Base-by-base conservation (phyloP, 2,329 filamentous ascomycete species). In the Fusarium xyrophilum region DNA sequence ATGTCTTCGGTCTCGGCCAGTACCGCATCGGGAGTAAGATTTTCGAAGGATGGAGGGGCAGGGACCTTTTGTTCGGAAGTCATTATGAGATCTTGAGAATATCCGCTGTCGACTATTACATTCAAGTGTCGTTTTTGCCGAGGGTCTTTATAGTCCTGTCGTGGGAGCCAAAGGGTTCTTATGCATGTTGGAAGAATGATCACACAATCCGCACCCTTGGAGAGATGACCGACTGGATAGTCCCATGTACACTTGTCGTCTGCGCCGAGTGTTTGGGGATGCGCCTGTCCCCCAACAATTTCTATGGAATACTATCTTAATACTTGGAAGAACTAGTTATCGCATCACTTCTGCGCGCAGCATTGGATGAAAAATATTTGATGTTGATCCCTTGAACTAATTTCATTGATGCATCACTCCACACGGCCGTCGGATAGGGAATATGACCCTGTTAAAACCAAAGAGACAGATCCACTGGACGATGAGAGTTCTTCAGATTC, bases 201-300 rank as follows among this genome's bases (percentile, higher is more conserved):
- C 27, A 35, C 15, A 12, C 21, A 36, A 36, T 15, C 6, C 4
- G 5, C 25, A 6, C 5, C 25, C 7, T 23, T 40, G 33, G 6
- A 14, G 17, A 2, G 4, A 40, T 30, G 15, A 5, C 48, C n/a
- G 30, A 30, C 40, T 8, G 5, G 19, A 17, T 11, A 10, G 7
- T 14, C 1, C 0, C 2, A 15, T 11, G 19, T 21, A 15, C 7
- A 12, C 11, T 11, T 28, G 3, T 21, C 19, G 1, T 46, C 0
- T 21, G 2, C 10, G 17, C 43, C 19, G 15, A 50, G 2, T 1
- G 5, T 7, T 21, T 6, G 6, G 32, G 47, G 9, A n/a, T 15
- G 3, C 7, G 4, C 3, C 46, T 36, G 1, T n/a, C 23, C 32
- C 46, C 17, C 32, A n/a, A 5, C 1, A 3, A 32, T 5, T 9